Conservation (phyloP, 1,284 basidiomycete species). For the Leccinum griseonigrum region DNA sequence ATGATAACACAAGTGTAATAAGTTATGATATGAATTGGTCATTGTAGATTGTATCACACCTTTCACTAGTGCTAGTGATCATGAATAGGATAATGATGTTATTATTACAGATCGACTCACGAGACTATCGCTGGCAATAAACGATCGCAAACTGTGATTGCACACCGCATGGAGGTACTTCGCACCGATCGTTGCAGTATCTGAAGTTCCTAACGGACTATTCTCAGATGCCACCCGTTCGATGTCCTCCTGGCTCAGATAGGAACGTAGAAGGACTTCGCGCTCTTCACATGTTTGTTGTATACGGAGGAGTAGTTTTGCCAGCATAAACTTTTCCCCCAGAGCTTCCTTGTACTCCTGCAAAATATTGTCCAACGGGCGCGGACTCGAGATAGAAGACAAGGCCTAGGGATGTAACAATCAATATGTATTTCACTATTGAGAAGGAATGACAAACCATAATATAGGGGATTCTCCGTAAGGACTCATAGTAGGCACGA, state of each 20-base stretch:
- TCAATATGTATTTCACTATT: neutral
- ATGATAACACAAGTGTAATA: neutral
- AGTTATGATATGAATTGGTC: neutral
- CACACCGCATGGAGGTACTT: neutral
- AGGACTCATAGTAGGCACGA: no score
- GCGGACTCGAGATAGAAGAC: neutral
- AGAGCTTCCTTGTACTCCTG: neutral
- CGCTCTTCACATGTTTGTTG: neutral
- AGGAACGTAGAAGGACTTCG: neutral
- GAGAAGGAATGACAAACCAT: neutral
- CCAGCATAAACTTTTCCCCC: neutral
- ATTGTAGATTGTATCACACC: neutral
- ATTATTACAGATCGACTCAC: neutral
- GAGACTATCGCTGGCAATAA: neutral
- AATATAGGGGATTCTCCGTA: neutral
- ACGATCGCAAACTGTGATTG: neutral
- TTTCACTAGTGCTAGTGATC: neutral
- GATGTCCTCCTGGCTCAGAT: neutral
- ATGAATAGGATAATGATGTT: neutral
- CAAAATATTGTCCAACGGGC: neutral
- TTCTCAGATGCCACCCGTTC: neutral
- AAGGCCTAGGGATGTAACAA: neutral
- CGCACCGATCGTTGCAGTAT: neutral
- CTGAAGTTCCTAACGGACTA: neutral
- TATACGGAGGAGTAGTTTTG: neutral